phyloP scores from a whole-genome alignment of 148 eudicot species.

The Camellia sinensis region DNA sequence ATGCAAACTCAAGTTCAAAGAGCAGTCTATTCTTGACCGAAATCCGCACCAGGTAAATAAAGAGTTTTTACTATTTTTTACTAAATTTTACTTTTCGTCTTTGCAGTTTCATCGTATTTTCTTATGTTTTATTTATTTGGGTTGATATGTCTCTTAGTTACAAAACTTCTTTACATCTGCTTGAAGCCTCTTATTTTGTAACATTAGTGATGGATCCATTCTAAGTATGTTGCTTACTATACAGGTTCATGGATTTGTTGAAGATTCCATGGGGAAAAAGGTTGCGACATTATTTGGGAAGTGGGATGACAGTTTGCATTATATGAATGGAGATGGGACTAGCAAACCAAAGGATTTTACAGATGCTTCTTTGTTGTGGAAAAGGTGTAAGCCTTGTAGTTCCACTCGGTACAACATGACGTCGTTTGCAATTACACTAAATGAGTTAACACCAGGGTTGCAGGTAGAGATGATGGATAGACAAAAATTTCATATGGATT shows the following conservation, averaged over 20 bases:
- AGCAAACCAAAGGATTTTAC: conserved; percentile 50
- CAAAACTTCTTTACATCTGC: background rate
- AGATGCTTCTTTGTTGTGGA: conserved; percentile 67
- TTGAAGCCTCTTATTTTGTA: background rate
- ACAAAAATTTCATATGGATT: conserved; percentile 20
- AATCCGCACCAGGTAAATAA: conserved; percentile 81
- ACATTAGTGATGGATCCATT: background rate
- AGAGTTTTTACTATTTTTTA: background rate
- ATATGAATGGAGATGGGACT: conserved; percentile 52
- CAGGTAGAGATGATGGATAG: conserved; percentile 46
- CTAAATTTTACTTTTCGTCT: background rate
- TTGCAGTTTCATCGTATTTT: background rate
- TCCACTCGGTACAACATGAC: conserved; percentile 83
- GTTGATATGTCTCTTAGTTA: background rate
- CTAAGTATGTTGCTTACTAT: conserved; percentile 3
- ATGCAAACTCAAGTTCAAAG: conserved; percentile 91
- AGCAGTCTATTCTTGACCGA: conserved; percentile 79
- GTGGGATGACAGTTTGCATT: conserved; percentile 79
- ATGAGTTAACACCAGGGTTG: conserved; percentile 82
- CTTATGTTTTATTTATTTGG: background rate
- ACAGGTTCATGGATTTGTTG: conserved; percentile 82
- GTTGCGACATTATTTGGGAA: conserved; percentile 71
- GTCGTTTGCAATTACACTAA: conserved; percentile 75
- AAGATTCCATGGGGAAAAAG: conserved; percentile 59
- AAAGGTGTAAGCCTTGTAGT: conserved; percentile 54